Evolutionary conservation across 176 grass and related monocot species (phyloP), one percentile per base, ranked within the genome.

Genomic region (Eragrostis curvula): DNA sequence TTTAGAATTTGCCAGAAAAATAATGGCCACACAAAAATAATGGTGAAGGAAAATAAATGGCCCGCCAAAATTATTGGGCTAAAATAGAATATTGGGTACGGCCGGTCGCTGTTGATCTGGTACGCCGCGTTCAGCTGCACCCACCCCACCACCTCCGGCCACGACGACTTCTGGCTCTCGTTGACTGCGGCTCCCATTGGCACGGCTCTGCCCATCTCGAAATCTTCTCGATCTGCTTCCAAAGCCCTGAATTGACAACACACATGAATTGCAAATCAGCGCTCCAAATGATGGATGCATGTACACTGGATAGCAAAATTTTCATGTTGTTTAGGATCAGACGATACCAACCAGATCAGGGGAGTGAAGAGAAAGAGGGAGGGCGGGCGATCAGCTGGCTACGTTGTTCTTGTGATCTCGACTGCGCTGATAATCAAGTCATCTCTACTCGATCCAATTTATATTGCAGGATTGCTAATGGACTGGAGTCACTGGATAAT

Each of bases 101-200:
- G 74, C 9, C 74, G 36, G 53, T 85, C 83, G 53, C 46, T 13
- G 44, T 62, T 85, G 66, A 79, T 79, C 53, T 50, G 9, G 10
- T 29, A 2, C n/a, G 48, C 39, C 39, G 72, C 82, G 62, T 84
- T 76, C n/a, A 83, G 81, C 32, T 42, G 10, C 71, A 27, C 49
- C n/a, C 40, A 68, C 3, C 74, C 83, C 65, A 85, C 66, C 42
- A 85, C 11, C 68, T 86, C 84, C 23, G 76, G 68, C 74, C 75
- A 85, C 53, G 83, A 70, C 12, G 81, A 23, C 83, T 78, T 85
- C 51, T 3, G n/a, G 5, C 10, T 48, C 0, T 32, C 70, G 18
- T 15, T 42, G 15, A 14, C 23, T n/a, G 23, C 23, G 13, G 28
- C 28, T 0, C 8, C 27, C 9, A 12, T 8, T 8, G 70, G 70